Percentiles rank a stretch among this genome's conserved stretches.
Conservation (phyloP, 2,329 filamentous ascomycete genomes). For the Cladosporium phlei region DNA sequence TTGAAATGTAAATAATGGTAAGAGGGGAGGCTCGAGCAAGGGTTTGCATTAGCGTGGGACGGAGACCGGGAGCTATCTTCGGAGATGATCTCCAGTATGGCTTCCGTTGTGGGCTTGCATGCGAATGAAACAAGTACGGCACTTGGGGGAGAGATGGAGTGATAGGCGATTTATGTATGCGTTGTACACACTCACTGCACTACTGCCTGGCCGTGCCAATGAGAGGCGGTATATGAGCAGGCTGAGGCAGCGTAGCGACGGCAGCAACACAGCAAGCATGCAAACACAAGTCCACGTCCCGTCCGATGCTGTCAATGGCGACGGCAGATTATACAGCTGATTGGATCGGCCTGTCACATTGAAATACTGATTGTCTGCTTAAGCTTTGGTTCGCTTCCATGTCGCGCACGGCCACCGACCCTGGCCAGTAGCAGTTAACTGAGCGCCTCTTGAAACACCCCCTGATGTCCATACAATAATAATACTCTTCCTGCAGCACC, state of each 20-base stretch:
- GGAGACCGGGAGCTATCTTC: conserved; percentile 12
- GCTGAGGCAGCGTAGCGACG: not conserved
- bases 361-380: too few relatives aligned
- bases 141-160: too few relatives aligned
- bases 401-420: too few relatives aligned
- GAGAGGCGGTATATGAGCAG: not conserved
- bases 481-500: not conserved
- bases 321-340: too few relatives aligned
- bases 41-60: not conserved
- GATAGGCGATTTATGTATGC: not conserved
- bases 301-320: too few relatives aligned
- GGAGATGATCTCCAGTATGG: conserved; percentile 11
- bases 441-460: too few relatives aligned
- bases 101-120: conserved; percentile 1
- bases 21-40: too few relatives aligned
- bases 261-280: not conserved
- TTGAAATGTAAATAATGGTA: too few relatives aligned
- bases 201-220: not conserved
- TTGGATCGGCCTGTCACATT: too few relatives aligned
- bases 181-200: not conserved
- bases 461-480: conserved; percentile 8
- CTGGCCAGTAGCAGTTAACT: too few relatives aligned
- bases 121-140: conserved; percentile 12
- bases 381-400: too few relatives aligned
- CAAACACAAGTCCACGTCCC: too few relatives aligned